Evolutionary conservation across 2,329 filamentous ascomycete genomes (phyloP).

Genomic region (Alternaria rosae): DNA sequence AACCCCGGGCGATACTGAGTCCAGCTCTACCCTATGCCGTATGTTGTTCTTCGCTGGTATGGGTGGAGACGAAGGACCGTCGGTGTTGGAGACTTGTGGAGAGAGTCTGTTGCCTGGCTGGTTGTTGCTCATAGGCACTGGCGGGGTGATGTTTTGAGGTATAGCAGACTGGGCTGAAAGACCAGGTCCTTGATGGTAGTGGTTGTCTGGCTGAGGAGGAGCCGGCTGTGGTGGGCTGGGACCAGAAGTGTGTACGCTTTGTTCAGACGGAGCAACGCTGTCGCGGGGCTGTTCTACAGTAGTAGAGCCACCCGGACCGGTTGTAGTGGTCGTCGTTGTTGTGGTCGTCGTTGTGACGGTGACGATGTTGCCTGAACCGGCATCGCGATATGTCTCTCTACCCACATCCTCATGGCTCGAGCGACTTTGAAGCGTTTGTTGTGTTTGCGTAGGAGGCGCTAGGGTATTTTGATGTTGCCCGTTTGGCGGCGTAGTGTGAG

Average conservation of each 20-base stretch:
- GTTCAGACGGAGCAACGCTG: constrained; percentile 23
- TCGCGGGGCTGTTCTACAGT: constrained; percentile 41
- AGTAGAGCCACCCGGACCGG: constrained; percentile 44
- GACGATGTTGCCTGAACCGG: constrained; percentile 43
- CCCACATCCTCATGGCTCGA: constrained; percentile 37
- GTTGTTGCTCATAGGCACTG: constrained; percentile 4
- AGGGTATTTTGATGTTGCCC: constrained; percentile 16
- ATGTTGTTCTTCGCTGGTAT: constrained; percentile 48
- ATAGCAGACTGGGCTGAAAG: constrained; percentile 24
- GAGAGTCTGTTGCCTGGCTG: constrained; percentile 7
- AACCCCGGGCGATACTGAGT: constrained; percentile 43
- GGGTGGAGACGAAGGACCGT: constrained; percentile 35
- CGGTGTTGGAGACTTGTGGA: constrained; percentile 17
- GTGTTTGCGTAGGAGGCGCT: constrained; percentile 22
- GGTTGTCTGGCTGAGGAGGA: constrained; percentile 23
- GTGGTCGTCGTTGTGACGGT: constrained; percentile 48
- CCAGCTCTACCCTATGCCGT: constrained; percentile 44
- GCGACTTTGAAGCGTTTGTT: constrained; percentile 22
- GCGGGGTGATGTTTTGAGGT: constrained; percentile 12
- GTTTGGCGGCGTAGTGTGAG: constrained; percentile 10
- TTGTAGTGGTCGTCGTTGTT: constrained; percentile 47
- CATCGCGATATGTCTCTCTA: constrained; percentile 42
- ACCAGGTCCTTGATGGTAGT: constrained; percentile 20
- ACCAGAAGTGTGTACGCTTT: constrained; percentile 42
- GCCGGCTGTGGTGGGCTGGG: constrained; percentile 45